phyloP scores from a whole-genome alignment of 1,284 basidiomycete species.

The Inonotus hispidus region DNA sequence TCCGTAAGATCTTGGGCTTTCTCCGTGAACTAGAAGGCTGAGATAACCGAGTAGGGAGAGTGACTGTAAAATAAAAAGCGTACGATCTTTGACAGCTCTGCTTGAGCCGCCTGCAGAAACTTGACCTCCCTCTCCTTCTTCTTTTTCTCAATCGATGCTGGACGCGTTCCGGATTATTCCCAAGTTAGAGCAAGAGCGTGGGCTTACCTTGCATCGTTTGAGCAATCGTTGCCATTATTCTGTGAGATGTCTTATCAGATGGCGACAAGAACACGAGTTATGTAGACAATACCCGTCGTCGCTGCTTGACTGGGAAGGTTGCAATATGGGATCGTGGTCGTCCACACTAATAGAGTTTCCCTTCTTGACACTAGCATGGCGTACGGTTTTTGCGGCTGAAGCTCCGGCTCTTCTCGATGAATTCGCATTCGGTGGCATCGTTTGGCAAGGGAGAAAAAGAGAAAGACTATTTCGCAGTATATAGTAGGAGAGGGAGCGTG shows the following conservation, averaged over 20 bases:
- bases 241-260: background rate
- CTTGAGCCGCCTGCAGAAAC: constrained; percentile 17
- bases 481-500: too few species aligned
- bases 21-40: constrained; percentile 7
- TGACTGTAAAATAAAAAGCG: background rate
- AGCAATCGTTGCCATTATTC: constrained; percentile 18
- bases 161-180: background rate
- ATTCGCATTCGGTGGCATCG: background rate
- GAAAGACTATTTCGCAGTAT: too few species aligned
- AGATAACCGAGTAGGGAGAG: background rate
- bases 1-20: constrained; percentile 12
- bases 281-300: constrained; percentile 16
- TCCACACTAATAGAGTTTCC: background rate
- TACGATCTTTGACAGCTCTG: constrained; percentile 10
- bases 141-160: constrained; percentile 18
- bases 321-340: constrained; percentile 8
- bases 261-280: background rate
- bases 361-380: background rate
- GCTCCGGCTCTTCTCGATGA: background rate
- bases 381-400: background rate
- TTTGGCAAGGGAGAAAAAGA: background rate
- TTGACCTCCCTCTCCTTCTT: constrained; percentile 18
- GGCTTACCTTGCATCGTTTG: constrained; percentile 18
- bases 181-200: background rate
- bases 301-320: constrained; percentile 17